These are phyloP conservation scores for Fusarium incarnatum DNA, from an alignment of 2,329 filamentous ascomycete genomes.

Conservation along the genomic window DNA sequence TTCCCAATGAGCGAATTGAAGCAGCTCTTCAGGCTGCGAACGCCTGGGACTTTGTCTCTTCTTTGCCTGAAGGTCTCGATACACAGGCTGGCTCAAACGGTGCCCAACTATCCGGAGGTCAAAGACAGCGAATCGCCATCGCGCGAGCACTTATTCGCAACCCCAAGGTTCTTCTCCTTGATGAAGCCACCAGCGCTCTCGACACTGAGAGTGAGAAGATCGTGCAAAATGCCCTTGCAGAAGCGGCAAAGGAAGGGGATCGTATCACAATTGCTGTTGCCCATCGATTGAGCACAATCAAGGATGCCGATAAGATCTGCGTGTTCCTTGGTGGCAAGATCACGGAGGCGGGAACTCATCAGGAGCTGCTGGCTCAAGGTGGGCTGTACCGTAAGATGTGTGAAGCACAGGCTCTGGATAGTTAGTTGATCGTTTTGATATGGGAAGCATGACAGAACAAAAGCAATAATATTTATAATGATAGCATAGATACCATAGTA, in stretches of 20 bases:
- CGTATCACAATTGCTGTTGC: conserved; percentile 71
- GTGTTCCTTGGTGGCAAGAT: conserved; percentile 69
- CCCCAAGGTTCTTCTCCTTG: conserved; percentile 42
- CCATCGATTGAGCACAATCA: conserved; percentile 91
- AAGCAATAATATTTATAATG: conserved; percentile 25
- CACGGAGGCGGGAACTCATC: conserved; percentile 68
- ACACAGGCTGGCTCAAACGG: conserved; percentile 73
- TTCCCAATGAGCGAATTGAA: conserved; percentile 52
- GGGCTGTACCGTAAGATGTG: conserved; percentile 65
- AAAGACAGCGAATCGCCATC: conserved; percentile 75
- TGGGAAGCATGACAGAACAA: not conserved
- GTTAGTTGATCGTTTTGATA: conserved; percentile 11
- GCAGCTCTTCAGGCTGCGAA: conserved; percentile 62
- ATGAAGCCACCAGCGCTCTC: conserved; percentile 47
- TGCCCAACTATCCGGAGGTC: conserved; percentile 74
- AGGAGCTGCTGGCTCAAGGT: conserved; percentile 61
- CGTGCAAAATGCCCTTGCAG: conserved; percentile 83
- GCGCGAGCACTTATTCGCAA: conserved; percentile 67
- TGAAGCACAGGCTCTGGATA: conserved; percentile 53
- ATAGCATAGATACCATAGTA: conserved; percentile 13
- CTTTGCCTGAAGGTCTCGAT: conserved; percentile 61
- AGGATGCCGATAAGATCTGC: conserved; percentile 73
- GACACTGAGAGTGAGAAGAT: conserved; percentile 47
- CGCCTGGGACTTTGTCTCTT: conserved; percentile 60
- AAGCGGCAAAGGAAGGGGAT: conserved; percentile 77